A percentile compares a stretch with the other conserved stretches of the same genome.
Evolutionary conservation across 169 alveolate species (phyloP).

Genomic region (Plasmodium gaboni): DNA sequence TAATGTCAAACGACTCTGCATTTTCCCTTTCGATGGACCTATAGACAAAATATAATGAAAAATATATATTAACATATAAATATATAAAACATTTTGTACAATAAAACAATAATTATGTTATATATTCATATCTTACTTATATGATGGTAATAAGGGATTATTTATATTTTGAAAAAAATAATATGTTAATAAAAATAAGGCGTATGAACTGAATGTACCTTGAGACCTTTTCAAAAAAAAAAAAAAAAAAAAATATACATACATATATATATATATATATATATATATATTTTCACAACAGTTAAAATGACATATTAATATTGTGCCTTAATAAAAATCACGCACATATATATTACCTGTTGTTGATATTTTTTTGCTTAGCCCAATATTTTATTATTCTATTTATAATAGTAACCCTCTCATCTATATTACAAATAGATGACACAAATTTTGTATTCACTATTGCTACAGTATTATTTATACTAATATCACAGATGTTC

Average conservation of each 20-base stretch:
- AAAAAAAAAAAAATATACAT: neutral
- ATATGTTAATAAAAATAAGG: conserved; percentile 86
- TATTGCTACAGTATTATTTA: conserved; percentile 89
- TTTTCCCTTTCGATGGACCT: conserved; percentile 54
- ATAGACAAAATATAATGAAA: conserved; percentile 5
- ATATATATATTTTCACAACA: neutral
- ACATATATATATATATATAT: conserved; percentile 17
- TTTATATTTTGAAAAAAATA: conserved; percentile 82
- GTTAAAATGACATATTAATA: neutral
- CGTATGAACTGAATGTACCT: conserved; percentile 88
- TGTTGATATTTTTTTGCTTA: conserved; percentile 84
- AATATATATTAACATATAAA: neutral
- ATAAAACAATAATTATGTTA: neutral
- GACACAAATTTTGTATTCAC: conserved; percentile 84
- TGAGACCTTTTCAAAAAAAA: conserved; percentile 55
- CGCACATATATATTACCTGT: conserved; percentile 75
- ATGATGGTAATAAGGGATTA: conserved; percentile 86
- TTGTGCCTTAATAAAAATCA: neutral
- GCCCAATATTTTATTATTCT: conserved; percentile 91
- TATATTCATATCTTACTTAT: conserved; percentile 55
- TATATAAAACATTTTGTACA: neutral
- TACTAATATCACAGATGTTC: conserved; percentile 85
- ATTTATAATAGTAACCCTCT: conserved; percentile 83
- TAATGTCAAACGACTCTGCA: conserved; percentile 53
- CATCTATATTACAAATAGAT: conserved; percentile 79